A percentile compares a stretch with the other conserved stretches of the same genome.
Evolutionary conservation across 306 rosid genomes (phyloP).

Genomic region (Vigna radiata): DNA sequence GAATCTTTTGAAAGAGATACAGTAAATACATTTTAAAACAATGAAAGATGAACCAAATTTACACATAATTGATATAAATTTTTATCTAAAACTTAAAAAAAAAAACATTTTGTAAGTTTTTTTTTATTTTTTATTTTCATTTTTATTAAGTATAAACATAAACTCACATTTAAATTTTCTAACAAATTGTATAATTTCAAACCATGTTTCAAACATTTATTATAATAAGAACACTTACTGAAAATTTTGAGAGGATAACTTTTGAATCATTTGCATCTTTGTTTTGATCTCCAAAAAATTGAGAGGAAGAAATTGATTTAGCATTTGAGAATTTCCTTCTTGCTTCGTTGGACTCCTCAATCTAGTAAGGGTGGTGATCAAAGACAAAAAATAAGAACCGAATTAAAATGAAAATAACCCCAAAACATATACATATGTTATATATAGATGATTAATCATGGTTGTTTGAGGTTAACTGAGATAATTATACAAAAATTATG

Average conservation of each 20-base stretch:
- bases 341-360: conserved; percentile 86
- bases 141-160: too few species aligned
- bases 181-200: not conserved
- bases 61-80: too few species aligned
- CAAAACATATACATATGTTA: not conserved
- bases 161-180: too few species aligned
- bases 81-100: too few species aligned
- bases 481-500: not conserved
- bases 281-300: conserved; percentile 85
- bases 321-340: conserved; percentile 95
- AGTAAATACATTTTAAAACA: too few species aligned
- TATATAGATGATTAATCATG: too few species aligned
- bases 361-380: conserved; percentile 31
- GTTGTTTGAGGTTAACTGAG: too few species aligned
- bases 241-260: conserved; percentile 80
- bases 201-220: conserved; percentile 20
- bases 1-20: too few species aligned
- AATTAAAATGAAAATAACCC: not conserved
- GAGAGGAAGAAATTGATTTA: conserved; percentile 92
- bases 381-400: not conserved
- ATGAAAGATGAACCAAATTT: too few species aligned
- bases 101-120: too few species aligned
- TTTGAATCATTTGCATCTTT: conserved; percentile 65
- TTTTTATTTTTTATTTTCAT: too few species aligned
- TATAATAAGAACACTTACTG: conserved; percentile 57